These are phyloP conservation scores for Colletotrichum tanaceti DNA, from an alignment of 2,329 filamentous ascomycete species.

Conservation along the genomic window DNA sequence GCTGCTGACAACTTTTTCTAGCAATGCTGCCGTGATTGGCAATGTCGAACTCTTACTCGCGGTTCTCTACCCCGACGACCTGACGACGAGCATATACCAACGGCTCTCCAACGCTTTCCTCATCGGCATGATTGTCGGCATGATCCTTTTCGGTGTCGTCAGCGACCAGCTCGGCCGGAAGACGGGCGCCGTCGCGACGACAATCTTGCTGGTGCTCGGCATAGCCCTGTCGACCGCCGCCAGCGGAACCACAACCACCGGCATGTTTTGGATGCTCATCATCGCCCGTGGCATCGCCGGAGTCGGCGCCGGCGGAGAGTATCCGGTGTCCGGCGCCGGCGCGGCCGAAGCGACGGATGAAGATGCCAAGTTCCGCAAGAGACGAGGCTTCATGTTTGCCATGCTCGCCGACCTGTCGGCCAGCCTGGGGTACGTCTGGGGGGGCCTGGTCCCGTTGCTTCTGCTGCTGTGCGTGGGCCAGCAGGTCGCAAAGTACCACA, in stretches of 20 bases:
- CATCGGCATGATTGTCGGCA: constrained; percentile 67
- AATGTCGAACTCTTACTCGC: constrained; percentile 57
- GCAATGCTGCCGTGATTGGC: constrained; percentile 58
- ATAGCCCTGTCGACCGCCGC: constrained; percentile 60
- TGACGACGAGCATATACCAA: constrained; percentile 59
- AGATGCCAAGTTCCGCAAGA: constrained; percentile 55
- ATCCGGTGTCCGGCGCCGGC: constrained; percentile 62
- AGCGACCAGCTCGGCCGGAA: constrained; percentile 63
- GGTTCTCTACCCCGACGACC: constrained; percentile 55
- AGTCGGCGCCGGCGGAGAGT: constrained; percentile 61
- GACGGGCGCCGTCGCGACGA: constrained; percentile 60
- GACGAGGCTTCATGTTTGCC: constrained; percentile 67
- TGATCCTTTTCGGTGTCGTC: constrained; percentile 63
- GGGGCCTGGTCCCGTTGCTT: constrained; percentile 61
- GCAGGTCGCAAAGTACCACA: constrained; percentile 52
- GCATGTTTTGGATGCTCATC: constrained; percentile 65
- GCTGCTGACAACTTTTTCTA: constrained; percentile 36
- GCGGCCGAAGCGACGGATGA: constrained; percentile 67
- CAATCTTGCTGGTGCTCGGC: constrained; percentile 59
- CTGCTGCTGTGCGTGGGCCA: constrained; percentile 62
- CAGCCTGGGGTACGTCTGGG: constrained; percentile 63
- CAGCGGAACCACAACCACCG: constrained; percentile 50
- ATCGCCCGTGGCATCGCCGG: constrained; percentile 55
- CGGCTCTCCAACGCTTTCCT: constrained; percentile 67
- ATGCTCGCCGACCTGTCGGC: constrained; percentile 64